phyloP scores from a whole-genome alignment of 176 grass and related monocot genomes.

The Cymbopogon citratus region DNA sequence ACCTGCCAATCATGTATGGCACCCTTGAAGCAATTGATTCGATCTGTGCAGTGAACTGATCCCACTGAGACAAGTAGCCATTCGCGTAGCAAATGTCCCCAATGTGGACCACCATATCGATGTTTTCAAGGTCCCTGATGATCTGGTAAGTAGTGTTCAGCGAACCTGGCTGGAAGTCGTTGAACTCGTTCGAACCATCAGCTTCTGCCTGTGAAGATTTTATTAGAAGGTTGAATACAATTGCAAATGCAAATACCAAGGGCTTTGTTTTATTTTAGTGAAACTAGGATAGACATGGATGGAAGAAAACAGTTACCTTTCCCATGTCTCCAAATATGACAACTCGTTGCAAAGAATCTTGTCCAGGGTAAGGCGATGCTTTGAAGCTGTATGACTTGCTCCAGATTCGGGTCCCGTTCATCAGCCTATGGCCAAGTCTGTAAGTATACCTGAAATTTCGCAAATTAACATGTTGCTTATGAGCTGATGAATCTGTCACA shows the following conservation, averaged over 20 bases:
- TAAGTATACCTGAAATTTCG: slow-evolving; percentile 65
- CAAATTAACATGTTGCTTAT: background rate
- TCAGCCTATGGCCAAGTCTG: slow-evolving; percentile 66
- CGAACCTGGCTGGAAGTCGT: slow-evolving; percentile 63
- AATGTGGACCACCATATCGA: slow-evolving; percentile 83
- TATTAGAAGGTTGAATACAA: background rate
- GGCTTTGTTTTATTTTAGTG: background rate
- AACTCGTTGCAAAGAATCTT: slow-evolving; percentile 71
- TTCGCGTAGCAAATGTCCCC: slow-evolving; percentile 78
- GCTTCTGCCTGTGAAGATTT: slow-evolving; percentile 50
- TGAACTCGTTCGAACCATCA: slow-evolving; percentile 88
- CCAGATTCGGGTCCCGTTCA: slow-evolving; percentile 56
- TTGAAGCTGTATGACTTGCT: slow-evolving; percentile 68
- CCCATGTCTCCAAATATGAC: slow-evolving; percentile 96
- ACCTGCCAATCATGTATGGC: slow-evolving; percentile 92
- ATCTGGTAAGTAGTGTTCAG: slow-evolving; percentile 80
- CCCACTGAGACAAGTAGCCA: slow-evolving; percentile 89
- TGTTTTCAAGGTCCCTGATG: slow-evolving; percentile 61
- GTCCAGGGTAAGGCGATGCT: slow-evolving; percentile 82
- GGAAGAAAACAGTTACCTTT: slow-evolving; percentile 47
- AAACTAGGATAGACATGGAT: background rate
- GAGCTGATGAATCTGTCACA: background rate
- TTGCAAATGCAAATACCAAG: background rate
- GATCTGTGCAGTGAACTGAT: slow-evolving; percentile 83
- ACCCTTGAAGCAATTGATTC: slow-evolving; percentile 75